Evolutionary conservation across 306 rosid species (phyloP), one percentile per base, ranked within the genome.

Genomic region (Betula pendula): DNA sequence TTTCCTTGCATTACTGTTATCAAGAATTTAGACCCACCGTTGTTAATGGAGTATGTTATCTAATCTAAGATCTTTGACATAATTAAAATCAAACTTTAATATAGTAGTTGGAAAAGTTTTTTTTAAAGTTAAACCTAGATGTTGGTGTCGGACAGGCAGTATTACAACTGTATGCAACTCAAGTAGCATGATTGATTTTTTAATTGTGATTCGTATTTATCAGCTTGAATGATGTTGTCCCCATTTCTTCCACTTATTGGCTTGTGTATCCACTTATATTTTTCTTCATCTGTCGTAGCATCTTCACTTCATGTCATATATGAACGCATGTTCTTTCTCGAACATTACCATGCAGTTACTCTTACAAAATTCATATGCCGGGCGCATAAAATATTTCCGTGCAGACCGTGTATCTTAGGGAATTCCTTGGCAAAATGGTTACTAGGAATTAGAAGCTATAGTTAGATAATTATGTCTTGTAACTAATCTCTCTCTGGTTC

Each of bases 221-320:
- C 67, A 27, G 40, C 35, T 59, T 27, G 24, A 59, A 13, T 59
- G 67, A 27, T 25, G 38, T 59, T 12, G 19, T 59, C 40, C 8
- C 11, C 66, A 59, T 59, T 27, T 59, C 70, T 63, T 63, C 47
- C 70, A 19, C 70, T 35, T 35, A 24, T 59, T 35, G 45, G 47
- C 63, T 55, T n/a, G 63, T 55, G 45, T 35, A 35, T 19, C 70
- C 16, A 3, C 25, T 16, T 65, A 20, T 22, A 8, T 51, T 4
- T 62, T 38, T 31, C 70, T 65, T 16, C 19, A 19, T 65, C 47
- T 11, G 6, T 11, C 14, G 5, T 17, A 65, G 47, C 45, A 63
- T 6, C 20, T 65, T 38, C 45, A 38, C 19, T 35, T 65, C 45
- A 9, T 44, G 48, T 44, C 48, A 2, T 44, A 33, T 63, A 3